Conservation (phyloP, 2,329 filamentous ascomycete species). For the Waltergamsia citrina region DNA sequence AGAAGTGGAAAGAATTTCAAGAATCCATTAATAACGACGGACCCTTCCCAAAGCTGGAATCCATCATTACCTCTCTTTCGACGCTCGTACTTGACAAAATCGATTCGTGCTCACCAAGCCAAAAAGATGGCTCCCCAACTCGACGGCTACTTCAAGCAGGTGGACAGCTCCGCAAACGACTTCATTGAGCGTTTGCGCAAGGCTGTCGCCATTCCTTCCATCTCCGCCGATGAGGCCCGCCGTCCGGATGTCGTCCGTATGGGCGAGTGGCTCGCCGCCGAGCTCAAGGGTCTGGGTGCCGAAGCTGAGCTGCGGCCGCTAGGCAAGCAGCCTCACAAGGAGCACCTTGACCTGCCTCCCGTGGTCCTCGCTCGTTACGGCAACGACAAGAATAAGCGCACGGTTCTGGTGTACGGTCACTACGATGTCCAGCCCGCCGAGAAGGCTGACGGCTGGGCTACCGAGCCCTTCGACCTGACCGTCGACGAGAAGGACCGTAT, state of each 20-base stretch:
- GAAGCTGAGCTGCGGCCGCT: constrained; percentile 78
- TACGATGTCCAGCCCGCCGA: constrained; percentile 97
- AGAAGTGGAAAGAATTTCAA: background rate
- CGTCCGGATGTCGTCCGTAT: constrained; percentile 92
- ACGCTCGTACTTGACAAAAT: constrained; percentile 41
- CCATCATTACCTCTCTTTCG: constrained; percentile 9
- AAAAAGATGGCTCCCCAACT: constrained; percentile 83
- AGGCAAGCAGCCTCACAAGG: constrained; percentile 86
- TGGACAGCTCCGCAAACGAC: constrained; percentile 66
- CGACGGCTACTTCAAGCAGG: constrained; percentile 87
- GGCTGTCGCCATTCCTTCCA: constrained; percentile 91
- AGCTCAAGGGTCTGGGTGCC: constrained; percentile 78
- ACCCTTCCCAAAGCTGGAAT: constrained; percentile 9
- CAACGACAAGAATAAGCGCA: constrained; percentile 84
- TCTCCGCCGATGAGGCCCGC: constrained; percentile 84
- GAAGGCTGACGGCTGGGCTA: constrained; percentile 90
- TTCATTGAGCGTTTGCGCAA: constrained; percentile 87
- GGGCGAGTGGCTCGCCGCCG: constrained; percentile 79
- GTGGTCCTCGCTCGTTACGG: constrained; percentile 90
- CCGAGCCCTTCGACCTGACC: constrained; percentile 82
- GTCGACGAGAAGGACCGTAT: constrained; percentile 89
- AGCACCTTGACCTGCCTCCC: constrained; percentile 83
- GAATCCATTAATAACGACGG: constrained; percentile 9
- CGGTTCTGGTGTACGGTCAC: constrained; percentile 94
- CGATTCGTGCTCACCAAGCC: constrained; percentile 48